Base-by-base conservation (phyloP, 73 alveolate species). In the Paramecium pentaurelia region DNA sequence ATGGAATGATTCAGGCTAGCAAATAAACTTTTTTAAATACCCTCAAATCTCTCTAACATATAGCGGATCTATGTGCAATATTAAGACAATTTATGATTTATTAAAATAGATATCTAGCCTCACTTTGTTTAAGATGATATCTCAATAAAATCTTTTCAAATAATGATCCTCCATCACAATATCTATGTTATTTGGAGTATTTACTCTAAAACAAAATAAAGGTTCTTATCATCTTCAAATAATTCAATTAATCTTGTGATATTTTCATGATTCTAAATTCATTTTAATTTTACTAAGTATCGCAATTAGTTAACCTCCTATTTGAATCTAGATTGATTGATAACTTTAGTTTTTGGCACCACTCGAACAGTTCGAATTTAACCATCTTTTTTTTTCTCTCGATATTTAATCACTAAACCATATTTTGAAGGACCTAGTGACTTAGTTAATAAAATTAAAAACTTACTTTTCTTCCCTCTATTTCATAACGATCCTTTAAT, bases 151-250 rank as follows among this genome's bases (percentile, higher is more conserved):
- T 75, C 88, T 75, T 75, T 75, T 75, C 58, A 37, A 30, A 75
- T 11, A 75, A 20, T 36, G 88, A 22, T 4, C 88, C 88, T 30
- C 88, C 88, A 75, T 75, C 88, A 20, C 88, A 75, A 75, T 75
- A 64, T 8, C 87, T 73, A 14, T 12, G 4, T 28, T 28, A 64
- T 0, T 8, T 28, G 0, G 4, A 64, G 42, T 9, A 0, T 11
- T 12, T 64, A 75, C 58, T 75, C 88, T 34, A 36, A 12, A 16
- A 75, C 60, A 38, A 75, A 75, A 75, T 75, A 75, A 9, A 75
- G 58, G 22, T 75, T 75, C 11, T 42, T 75, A n/a, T 36, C 88
- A 75, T 75, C 88, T 12, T 75, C 88, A 75, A 30, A 75, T 25
- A 42, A 37, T 75, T 75, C 88, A 37, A 38, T 38, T 7, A 75